These are phyloP conservation scores for Phytophthora megakarya DNA, from an alignment of 352 stramenopile genomes.

Conservation along the genomic window DNA sequence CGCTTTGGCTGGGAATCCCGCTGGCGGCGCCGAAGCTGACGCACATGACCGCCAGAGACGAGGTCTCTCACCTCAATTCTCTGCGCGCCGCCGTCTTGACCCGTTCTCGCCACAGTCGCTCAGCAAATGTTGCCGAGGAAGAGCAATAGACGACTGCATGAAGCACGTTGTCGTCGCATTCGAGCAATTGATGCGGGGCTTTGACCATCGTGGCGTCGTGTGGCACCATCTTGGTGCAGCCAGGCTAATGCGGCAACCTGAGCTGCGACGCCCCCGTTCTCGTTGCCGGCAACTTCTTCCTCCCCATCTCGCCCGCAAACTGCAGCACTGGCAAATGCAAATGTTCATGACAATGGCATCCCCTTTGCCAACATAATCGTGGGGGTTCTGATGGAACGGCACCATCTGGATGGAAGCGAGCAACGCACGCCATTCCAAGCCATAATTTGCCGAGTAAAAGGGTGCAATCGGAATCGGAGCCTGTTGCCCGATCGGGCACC, in stretches of 20 bases:
- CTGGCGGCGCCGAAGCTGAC: constrained; percentile 23
- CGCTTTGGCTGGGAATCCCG: constrained; percentile 14
- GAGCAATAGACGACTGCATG: constrained; percentile 12
- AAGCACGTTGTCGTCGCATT: constrained; percentile 28
- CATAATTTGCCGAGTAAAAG: not conserved
- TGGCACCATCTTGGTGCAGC: constrained; percentile 26
- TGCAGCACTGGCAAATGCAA: not conserved
- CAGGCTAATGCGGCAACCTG: constrained; percentile 20
- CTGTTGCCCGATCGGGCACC: constrained; percentile 24
- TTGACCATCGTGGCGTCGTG: constrained; percentile 10
- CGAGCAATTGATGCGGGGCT: constrained; percentile 25
- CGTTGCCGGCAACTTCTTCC: constrained; percentile 24
- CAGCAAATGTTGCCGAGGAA: constrained; percentile 25
- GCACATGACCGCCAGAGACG: constrained; percentile 17
- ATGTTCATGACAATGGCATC: not conserved
- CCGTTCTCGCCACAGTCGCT: constrained; percentile 2
- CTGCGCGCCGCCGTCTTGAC: constrained; percentile 4
- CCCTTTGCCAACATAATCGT: constrained; percentile 1
- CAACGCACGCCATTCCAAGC: constrained; percentile 9
- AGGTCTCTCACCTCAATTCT: constrained; percentile 4
- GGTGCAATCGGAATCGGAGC: no score
- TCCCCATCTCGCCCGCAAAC: constrained; percentile 15
- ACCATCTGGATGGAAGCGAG: constrained; percentile 32
- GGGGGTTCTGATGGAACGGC: constrained; percentile 6
- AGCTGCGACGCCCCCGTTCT: constrained; percentile 18